Percentiles rank a stretch among this genome's conserved stretches.
Evolutionary conservation across 805 yeast species (phyloP).

Genomic region (Candida ovalis): DNA sequence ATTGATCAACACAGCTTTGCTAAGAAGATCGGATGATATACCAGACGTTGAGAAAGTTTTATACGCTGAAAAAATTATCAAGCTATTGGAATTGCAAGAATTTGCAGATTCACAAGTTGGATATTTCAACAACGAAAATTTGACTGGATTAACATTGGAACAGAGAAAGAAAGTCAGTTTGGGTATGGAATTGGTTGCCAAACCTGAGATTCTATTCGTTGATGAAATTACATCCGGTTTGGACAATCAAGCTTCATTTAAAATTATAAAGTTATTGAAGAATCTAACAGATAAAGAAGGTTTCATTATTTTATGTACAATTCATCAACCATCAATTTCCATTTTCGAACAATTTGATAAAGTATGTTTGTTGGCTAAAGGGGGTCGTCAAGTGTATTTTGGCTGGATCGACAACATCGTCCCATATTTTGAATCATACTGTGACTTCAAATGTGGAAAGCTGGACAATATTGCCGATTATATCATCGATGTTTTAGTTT

Average conservation of each 20-base stretch:
- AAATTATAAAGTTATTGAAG: slow-evolving; percentile 43
- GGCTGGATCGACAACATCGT: slow-evolving; percentile 37
- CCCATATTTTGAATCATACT: slow-evolving; percentile 29
- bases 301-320: slow-evolving; percentile 46
- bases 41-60: slow-evolving; percentile 37
- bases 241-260: slow-evolving; percentile 50
- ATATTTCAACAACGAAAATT: slow-evolving; percentile 31
- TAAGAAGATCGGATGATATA: slow-evolving; percentile 33
- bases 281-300: slow-evolving; percentile 45
- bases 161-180: slow-evolving; percentile 41
- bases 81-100: slow-evolving; percentile 36
- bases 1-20: slow-evolving; percentile 24
- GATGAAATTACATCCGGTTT: slow-evolving; percentile 53
- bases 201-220: slow-evolving; percentile 43
- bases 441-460: slow-evolving; percentile 37
- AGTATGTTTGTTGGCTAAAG: slow-evolving; percentile 43
- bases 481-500: slow-evolving; percentile 43
- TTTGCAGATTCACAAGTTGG: slow-evolving; percentile 50
- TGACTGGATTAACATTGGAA: slow-evolving; percentile 41
- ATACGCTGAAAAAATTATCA: slow-evolving; percentile 39
- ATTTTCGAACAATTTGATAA: slow-evolving; percentile 46
- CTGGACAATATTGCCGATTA: slow-evolving; percentile 42
- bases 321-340: slow-evolving; percentile 53
- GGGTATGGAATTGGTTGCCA: slow-evolving; percentile 46
- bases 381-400: slow-evolving; percentile 46